Percentiles rank a stretch among this genome's conserved stretches.
These are phyloP conservation scores for Adenanthera pavonina DNA, from an alignment of 306 rosid species.

Conservation along the genomic window DNA sequence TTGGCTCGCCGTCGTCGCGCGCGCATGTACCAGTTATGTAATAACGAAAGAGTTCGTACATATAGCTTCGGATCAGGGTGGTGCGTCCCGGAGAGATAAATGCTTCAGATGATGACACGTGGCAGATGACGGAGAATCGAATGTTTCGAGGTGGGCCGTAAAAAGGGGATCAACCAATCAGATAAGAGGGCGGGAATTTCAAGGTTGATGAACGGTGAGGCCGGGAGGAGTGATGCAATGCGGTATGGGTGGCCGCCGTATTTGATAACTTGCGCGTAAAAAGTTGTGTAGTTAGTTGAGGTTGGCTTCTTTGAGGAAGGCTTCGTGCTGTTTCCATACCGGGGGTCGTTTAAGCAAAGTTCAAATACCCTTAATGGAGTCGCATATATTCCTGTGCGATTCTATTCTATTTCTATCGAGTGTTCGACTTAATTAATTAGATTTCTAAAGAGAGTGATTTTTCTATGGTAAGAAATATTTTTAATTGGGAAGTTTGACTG, in stretches of 20 bases:
- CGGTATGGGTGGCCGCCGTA: background rate
- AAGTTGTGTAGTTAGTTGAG: background rate
- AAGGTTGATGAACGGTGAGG: conserved; percentile 20
- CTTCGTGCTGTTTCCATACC: conserved; percentile 2
- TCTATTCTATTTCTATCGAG: too few relatives aligned
- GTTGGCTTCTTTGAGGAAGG: conserved; percentile 34
- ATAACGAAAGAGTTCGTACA: background rate
- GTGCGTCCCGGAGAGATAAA: conserved; percentile 17
- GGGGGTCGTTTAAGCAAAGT: background rate
- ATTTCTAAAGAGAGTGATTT: background rate
- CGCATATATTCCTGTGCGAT: background rate
- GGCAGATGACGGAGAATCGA: background rate
- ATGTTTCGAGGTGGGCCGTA: conserved; percentile 2
- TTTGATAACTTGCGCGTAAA: background rate
- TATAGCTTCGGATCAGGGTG: background rate
- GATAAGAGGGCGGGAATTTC: background rate
- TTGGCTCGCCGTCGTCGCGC: conserved; percentile 10
- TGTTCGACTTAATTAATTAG: background rate
- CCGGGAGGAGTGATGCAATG: conserved; percentile 15
- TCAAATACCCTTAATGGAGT: background rate
- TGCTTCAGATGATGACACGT: background rate
- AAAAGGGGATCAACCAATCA: background rate
- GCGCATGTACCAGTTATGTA: background rate
- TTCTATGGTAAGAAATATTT: background rate
- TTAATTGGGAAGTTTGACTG: background rate